Evolutionary conservation across 345 rosid genomes (phyloP).

Genomic region (Citrus mangshanensis): DNA sequence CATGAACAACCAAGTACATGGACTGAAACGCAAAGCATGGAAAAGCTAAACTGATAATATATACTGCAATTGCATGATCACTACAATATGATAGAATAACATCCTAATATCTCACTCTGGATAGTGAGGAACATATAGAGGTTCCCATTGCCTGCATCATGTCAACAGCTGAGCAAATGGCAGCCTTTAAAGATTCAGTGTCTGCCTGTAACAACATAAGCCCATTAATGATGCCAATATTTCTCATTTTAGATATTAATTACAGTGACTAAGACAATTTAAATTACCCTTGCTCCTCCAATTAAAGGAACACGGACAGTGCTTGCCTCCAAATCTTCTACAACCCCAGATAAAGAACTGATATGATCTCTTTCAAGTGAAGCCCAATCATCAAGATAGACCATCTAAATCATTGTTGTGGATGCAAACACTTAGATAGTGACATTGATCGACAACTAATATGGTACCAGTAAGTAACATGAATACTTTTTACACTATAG

Average conservation of each 20-base stretch:
- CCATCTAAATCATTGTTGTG: slow-evolving; percentile 51
- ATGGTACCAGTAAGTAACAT: neutral
- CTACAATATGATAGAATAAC: neutral
- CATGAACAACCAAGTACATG: neutral
- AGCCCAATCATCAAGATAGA: slow-evolving; percentile 79
- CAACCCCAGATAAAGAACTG: slow-evolving; percentile 70
- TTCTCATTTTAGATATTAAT: slow-evolving; percentile 12
- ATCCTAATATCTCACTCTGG: slow-evolving; percentile 54
- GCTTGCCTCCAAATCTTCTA: slow-evolving; percentile 85
- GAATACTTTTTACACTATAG: neutral
- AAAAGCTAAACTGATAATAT: neutral
- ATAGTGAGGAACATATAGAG: slow-evolving; percentile 58
- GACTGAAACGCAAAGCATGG: neutral
- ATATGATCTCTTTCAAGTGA: slow-evolving; percentile 75
- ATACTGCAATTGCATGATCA: neutral
- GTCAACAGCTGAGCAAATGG: slow-evolving; percentile 84
- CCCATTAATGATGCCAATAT: slow-evolving; percentile 14
- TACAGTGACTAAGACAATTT: neutral
- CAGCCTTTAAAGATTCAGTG: slow-evolving; percentile 65
- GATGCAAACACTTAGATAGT: slow-evolving; percentile 23
- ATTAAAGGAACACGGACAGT: slow-evolving; percentile 90
- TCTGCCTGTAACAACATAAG: slow-evolving; percentile 59
- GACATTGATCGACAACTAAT: slow-evolving; percentile 5
- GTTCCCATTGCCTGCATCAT: slow-evolving; percentile 92
- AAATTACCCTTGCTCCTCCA: slow-evolving; percentile 78